Evolutionary conservation across 1,139 yeast genomes (phyloP).

Genomic region (Zygosaccharomyces pseudobailii): DNA sequence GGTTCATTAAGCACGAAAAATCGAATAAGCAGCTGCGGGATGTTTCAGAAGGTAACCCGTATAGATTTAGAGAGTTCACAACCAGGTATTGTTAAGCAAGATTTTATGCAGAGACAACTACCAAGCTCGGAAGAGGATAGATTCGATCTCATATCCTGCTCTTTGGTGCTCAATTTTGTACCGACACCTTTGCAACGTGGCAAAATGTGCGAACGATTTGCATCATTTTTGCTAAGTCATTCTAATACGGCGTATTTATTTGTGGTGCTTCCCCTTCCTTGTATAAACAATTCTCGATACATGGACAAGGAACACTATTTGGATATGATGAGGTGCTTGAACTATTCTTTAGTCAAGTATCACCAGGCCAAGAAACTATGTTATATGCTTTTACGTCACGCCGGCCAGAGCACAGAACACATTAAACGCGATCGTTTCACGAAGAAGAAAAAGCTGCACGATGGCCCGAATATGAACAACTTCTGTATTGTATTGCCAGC

Average conservation of each 20-base stretch:
- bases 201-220: conserved; percentile 62
- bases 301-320: conserved; percentile 45
- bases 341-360: conserved; percentile 46
- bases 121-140: conserved; percentile 44
- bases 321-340: conserved; percentile 50
- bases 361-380: conserved; percentile 72
- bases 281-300: conserved; percentile 77
- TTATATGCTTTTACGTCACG: conserved; percentile 61
- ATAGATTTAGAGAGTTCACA: conserved; percentile 77
- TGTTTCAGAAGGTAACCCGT: conserved; percentile 48
- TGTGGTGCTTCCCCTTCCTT: conserved; percentile 83
- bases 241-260: conserved; percentile 43
- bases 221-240: conserved; percentile 48
- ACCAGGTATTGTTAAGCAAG: conserved; percentile 66
- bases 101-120: conserved; percentile 73
- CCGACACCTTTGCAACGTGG: conserved; percentile 70
- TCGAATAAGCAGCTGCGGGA: conserved; percentile 54
- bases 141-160: conserved; percentile 71
- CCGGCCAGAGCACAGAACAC: conserved; percentile 5
- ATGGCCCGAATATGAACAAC: conserved; percentile 58
- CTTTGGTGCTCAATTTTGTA: conserved; percentile 83
- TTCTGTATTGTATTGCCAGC: conserved; percentile 44
- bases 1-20: conserved; percentile 74
- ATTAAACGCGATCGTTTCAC: conserved; percentile 15
- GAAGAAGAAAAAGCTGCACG: conserved; percentile 46